Evolutionary conservation across 73 alveolate genomes (phyloP), one percentile per base, ranked within the genome.

Genomic region (Symbiodinium natans): DNA sequence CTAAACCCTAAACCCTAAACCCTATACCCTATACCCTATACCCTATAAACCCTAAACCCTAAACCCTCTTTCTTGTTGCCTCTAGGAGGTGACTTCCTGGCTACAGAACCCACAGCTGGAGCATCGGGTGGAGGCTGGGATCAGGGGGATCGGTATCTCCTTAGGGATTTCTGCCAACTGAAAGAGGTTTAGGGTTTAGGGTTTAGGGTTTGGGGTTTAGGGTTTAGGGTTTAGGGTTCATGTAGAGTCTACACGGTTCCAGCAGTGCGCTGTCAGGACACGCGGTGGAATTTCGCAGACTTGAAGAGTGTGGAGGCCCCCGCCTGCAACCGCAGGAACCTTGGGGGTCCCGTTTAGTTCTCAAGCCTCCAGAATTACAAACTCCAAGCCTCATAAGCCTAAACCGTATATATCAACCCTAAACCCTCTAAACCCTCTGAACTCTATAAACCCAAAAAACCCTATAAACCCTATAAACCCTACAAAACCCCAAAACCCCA

Each of bases 271-370:
- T 82, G 85, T 31, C 48, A 88, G 95, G 95, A 88, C 73, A 63
- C 86, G 46, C 59, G 63, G 95, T 88, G 95, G 95, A 63, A 71
- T 39, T 88, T 88, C 43, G n/a, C 73, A 39, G 95, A 88, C 21
- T 40, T 88, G 46, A 88, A 88, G 95, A 88, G 86, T 40, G 95
- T 88, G 73, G 86, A 88, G 95, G 95, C 95, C 71, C n/a, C 31
- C 71, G 56, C 56, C 56, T 11, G 19, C 56, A 11, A 43, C 11
- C 11, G 11, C 6, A 43, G 56, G 56, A 43, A 43, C 56, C 56
- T 11, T 43, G 6, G 11, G 6, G 11, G 56, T 43, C 6, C 56
- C 19, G 6, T 43, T 8, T 6, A 43, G 56, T 43, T 8, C 6
- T 43, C 56, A 8, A n/a, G n/a, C n/a, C n/a, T n/a, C n/a, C n/a